Evolutionary conservation across 2,329 filamentous ascomycete species (phyloP).

Genomic region (Zymoseptoria brevis): DNA sequence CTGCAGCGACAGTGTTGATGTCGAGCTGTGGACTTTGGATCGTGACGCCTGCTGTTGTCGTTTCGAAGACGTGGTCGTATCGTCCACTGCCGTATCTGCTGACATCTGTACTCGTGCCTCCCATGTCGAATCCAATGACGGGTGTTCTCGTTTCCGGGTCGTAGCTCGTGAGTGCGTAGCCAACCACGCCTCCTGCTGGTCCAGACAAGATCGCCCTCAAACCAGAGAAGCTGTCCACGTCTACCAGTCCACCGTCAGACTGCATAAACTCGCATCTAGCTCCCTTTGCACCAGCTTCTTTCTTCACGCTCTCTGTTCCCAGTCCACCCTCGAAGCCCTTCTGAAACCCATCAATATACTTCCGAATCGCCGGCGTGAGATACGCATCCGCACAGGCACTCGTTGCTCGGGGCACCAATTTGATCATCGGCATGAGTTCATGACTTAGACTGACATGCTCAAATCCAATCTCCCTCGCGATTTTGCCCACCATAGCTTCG

Average conservation of each 20-base stretch:
- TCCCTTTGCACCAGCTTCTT: slow-evolving; percentile 55
- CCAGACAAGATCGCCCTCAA: slow-evolving; percentile 80
- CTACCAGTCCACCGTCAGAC: slow-evolving; percentile 64
- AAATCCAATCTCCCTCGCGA: slow-evolving; percentile 76
- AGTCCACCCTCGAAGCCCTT: slow-evolving; percentile 73
- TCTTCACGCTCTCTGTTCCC: slow-evolving; percentile 65
- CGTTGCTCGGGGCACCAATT: slow-evolving; percentile 65
- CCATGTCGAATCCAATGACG: slow-evolving; percentile 95
- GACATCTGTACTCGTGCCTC: slow-evolving; percentile 85
- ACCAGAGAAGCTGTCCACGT: slow-evolving; percentile 75
- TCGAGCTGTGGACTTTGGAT: slow-evolving; percentile 88
- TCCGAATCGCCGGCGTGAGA: slow-evolving; percentile 68
- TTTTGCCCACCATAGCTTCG: slow-evolving; percentile 65
- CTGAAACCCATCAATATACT: slow-evolving; percentile 70
- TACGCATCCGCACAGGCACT: slow-evolving; percentile 76
- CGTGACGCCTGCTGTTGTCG: slow-evolving; percentile 86
- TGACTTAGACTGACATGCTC: slow-evolving; percentile 73
- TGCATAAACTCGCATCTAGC: slow-evolving; percentile 95
- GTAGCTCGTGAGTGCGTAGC: slow-evolving; percentile 85
- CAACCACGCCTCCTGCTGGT: slow-evolving; percentile 86
- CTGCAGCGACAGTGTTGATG: slow-evolving; percentile 90
- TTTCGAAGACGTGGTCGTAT: slow-evolving; percentile 91
- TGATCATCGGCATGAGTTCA: slow-evolving; percentile 82
- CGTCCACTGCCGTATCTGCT: slow-evolving; percentile 71
- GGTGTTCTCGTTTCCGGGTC: slow-evolving; percentile 73